A percentile compares a stretch with the other conserved stretches of the same genome.
phyloP scores from a whole-genome alignment of 2,329 filamentous ascomycete genomes.

The Diaporthe destruens region DNA sequence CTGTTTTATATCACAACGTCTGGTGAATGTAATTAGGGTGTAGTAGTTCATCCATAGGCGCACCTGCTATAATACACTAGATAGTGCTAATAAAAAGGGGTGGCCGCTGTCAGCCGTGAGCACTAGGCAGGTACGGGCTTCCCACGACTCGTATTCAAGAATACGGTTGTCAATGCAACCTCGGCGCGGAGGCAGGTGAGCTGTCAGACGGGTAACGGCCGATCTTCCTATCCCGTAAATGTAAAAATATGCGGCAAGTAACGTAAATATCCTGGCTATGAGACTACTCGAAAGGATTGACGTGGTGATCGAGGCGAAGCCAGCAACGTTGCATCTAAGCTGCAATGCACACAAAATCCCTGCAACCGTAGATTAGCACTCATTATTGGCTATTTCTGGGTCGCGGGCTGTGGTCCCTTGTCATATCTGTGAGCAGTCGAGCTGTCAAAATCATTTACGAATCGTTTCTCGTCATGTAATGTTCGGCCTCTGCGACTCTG shows the following conservation, averaged over 20 bases:
- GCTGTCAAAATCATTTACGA: too few species aligned
- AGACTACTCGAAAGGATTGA: neutral
- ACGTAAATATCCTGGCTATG: neutral
- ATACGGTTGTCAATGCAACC: neutral
- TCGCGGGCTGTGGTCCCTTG: too few species aligned
- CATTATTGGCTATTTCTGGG: too few species aligned
- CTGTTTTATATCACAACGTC: neutral
- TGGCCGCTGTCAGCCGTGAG: constrained; percentile 7
- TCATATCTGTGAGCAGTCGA: too few species aligned
- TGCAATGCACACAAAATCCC: neutral
- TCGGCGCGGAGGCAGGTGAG: neutral
- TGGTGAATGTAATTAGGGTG: neutral
- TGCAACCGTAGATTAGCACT: neutral
- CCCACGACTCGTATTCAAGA: constrained; percentile 13
- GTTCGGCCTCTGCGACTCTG: too few species aligned
- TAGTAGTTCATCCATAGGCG: neutral
- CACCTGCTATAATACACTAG: neutral
- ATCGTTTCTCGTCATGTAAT: too few species aligned
- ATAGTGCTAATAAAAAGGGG: too few species aligned
- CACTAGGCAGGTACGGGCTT: constrained; percentile 6
- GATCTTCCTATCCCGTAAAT: neutral
- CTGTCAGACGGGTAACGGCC: neutral
- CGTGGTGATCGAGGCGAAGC: neutral
- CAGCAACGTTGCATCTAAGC: constrained; percentile 6
- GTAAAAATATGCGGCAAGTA: neutral